phyloP scores from a whole-genome alignment of 2,329 filamentous ascomycete genomes.

The Paradendryphiella salina region DNA sequence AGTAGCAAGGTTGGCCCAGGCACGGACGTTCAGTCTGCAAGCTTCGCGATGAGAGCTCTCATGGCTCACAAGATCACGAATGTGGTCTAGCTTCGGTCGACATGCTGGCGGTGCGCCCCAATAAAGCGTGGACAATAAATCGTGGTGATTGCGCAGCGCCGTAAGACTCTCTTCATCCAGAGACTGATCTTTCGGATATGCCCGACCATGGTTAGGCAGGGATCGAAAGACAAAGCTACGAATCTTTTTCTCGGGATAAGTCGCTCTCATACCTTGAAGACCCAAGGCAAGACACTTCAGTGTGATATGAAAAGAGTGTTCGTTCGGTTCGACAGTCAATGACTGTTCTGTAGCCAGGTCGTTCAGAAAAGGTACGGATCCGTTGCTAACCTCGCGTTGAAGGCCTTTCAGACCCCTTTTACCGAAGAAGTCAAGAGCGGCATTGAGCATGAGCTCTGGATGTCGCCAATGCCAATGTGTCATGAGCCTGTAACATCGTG shows the following conservation, averaged over 20 bases:
- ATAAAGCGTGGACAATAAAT: conserved; percentile 63
- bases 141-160: conserved; percentile 64
- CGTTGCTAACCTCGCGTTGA: conserved; percentile 55
- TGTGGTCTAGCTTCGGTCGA: conserved; percentile 57
- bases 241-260: conserved; percentile 59
- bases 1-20: conserved; percentile 61
- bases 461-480: conserved; percentile 60
- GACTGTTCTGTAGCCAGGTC: conserved; percentile 51
- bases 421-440: conserved; percentile 64
- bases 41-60: conserved; percentile 61
- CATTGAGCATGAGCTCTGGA: conserved; percentile 58
- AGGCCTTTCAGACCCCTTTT: conserved; percentile 57
- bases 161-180: conserved; percentile 58
- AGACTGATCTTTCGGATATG: conserved; percentile 61
- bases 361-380: conserved; percentile 60
- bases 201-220: conserved; percentile 64
- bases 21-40: conserved; percentile 60
- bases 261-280: conserved; percentile 51
- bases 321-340: conserved; percentile 52
- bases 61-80: conserved; percentile 61
- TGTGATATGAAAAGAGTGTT: conserved; percentile 62
- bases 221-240: conserved; percentile 61
- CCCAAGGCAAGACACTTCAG: conserved; percentile 60
- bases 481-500: conserved; percentile 58
- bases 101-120: conserved; percentile 58